Base-by-base conservation (phyloP, 441 rosid genomes). In the Euphorbia celastroides region DNA sequence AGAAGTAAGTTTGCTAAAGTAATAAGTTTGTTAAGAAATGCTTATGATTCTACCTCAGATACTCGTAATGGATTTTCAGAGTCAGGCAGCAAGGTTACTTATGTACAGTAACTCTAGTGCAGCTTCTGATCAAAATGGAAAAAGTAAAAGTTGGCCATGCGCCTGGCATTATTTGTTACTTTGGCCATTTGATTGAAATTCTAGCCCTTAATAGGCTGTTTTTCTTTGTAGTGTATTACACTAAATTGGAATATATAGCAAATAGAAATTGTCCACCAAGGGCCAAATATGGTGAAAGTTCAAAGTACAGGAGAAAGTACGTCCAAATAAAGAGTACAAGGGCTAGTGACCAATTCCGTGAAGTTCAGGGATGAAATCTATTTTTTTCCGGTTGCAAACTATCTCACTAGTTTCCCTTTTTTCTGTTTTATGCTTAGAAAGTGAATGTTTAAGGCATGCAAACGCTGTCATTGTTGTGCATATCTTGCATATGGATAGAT, bases 1-100 rank as follows among this genome's bases (percentile, higher is more conserved):
- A 86, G 59, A 87, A 84, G 98, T 93, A 74, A 80, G 98, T 78
- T 11, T 13, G 7, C 3, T 44, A 10, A 51, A 38, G 22, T 9
- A 0, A 36, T 62, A 5, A 7, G 20, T 59, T 6, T 42, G 19
- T n/a, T 41, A 11, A 20, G 23, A 44, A 26, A 17, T 28, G 26
- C 2, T 20, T 62, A 13, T 22, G 42, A 23, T 5, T 3, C 3
- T 3, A 12, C 1, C 16, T 38, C n/a, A 25, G n/a, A 14, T 34
- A 7, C 32, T 14, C 26, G 34, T 51, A 10, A 32, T 51, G 3
- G 31, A 14, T n/a, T 7, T 30, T 16, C 36, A 22, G 59, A 19
- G 22, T 52, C 6, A 22, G 62, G 38, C 38, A 27, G 36, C 30
- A 57, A 4, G 32, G 36, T 8, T 57, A 57, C 36, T 5, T 57